Conservation (phyloP, 2,329 filamentous ascomycete genomes). For the Colletotrichum sp. region DNA sequence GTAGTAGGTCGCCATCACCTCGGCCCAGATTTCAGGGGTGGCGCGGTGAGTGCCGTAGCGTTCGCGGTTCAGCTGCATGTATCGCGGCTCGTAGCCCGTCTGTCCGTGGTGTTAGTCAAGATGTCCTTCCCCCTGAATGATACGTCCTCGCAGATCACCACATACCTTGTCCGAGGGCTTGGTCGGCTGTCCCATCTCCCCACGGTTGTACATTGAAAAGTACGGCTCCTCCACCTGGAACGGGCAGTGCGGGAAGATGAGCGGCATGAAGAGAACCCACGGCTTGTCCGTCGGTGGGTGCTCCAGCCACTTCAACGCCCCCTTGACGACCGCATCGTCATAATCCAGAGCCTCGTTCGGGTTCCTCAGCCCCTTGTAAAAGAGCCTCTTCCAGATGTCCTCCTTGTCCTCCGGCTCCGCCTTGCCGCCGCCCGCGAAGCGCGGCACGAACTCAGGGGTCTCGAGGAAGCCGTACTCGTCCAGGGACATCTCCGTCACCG, state of each 20-base stretch:
- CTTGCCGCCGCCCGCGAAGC: conserved; percentile 26
- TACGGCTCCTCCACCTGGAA: conserved; percentile 54
- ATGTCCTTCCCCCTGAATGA: not conserved
- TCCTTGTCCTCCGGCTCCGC: conserved; percentile 16
- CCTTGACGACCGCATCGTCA: conserved; percentile 46
- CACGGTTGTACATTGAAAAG: conserved; percentile 50
- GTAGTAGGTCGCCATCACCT: conserved; percentile 50
- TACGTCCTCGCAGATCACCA: not conserved
- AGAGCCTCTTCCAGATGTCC: conserved; percentile 43
- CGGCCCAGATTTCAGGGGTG: conserved; percentile 45
- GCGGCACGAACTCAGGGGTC: conserved; percentile 36
- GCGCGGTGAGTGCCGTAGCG: conserved; percentile 43
- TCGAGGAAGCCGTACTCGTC: conserved; percentile 51
- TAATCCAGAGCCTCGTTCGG: conserved; percentile 44
- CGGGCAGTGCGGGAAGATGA: conserved; percentile 50
- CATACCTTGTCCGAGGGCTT: conserved; percentile 4
- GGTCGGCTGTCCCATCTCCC: conserved; percentile 23
- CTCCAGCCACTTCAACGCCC: conserved; percentile 47
- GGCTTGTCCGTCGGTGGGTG: conserved; percentile 43
- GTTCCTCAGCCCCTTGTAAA: conserved; percentile 46
- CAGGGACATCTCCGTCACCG: conserved; percentile 47
- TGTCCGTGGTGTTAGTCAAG: conserved; percentile 8
- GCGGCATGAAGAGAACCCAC: conserved; percentile 47
- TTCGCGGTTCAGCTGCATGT: conserved; percentile 43
- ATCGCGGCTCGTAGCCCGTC: conserved; percentile 47